phyloP scores from a whole-genome alignment of 2,329 filamentous ascomycete genomes.

The Metarhizium rileyi region DNA sequence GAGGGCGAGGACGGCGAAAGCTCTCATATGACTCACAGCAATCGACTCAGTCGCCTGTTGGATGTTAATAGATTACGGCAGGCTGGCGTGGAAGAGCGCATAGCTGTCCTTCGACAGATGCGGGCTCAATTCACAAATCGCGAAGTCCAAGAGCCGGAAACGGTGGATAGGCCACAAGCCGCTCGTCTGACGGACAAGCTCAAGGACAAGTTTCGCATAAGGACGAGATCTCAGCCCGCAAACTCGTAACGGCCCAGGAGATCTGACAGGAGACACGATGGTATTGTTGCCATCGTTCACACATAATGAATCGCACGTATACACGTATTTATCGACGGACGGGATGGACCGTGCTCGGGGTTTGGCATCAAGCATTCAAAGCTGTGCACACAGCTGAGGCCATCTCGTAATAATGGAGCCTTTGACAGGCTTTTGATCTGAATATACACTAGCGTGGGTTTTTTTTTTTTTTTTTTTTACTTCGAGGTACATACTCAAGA shows the following conservation, averaged over 20 bases:
- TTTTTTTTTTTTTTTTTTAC: too few species aligned
- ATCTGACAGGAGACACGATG: too few species aligned
- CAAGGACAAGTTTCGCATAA: constrained; percentile 43
- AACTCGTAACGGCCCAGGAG: constrained; percentile 3
- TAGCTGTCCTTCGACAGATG: constrained; percentile 44
- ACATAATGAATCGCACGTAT: too few species aligned
- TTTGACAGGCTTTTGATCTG: too few species aligned
- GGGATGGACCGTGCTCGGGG: too few species aligned
- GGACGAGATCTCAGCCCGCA: constrained; percentile 33
- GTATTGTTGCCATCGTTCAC: too few species aligned
- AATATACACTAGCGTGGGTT: too few species aligned
- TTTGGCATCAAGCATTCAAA: too few species aligned
- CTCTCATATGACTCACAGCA: constrained; percentile 24
- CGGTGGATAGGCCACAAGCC: constrained; percentile 28
- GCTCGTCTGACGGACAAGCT: constrained; percentile 38
- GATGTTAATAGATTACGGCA: constrained; percentile 48
- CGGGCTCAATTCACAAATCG: constrained; percentile 15
- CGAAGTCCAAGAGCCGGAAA: constrained; percentile 16
- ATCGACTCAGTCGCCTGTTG: constrained; percentile 42
- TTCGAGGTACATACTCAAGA: neutral
- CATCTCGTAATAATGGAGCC: too few species aligned
- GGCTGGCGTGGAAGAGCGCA: constrained; percentile 52
- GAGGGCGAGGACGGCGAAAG: constrained; percentile 26
- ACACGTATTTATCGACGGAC: too few species aligned
- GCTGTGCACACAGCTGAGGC: too few species aligned